These are phyloP conservation scores for Kalaharituber pfeilii DNA, from an alignment of 2,329 filamentous ascomycete species.

Conservation along the genomic window DNA sequence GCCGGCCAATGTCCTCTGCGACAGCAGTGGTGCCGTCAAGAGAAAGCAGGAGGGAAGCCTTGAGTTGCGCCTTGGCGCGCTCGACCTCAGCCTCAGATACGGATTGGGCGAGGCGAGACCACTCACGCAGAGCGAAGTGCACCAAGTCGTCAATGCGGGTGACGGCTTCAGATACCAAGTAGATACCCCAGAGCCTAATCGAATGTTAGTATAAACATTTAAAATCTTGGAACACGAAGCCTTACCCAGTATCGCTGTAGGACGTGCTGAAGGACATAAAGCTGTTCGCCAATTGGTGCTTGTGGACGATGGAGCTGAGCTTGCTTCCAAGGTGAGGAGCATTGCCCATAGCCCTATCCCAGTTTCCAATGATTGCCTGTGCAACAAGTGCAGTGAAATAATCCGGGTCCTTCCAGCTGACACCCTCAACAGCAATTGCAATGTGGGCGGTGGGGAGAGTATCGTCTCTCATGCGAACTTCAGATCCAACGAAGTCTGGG, in stretches of 20 bases:
- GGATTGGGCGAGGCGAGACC: conserved; percentile 81
- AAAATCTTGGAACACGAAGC: conserved; percentile 7
- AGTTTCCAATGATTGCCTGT: conserved; percentile 98
- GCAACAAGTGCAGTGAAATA: conserved; percentile 97
- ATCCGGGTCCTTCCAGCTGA: conserved; percentile 97
- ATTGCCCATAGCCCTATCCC: conserved; percentile 97
- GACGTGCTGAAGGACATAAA: conserved; percentile 99
- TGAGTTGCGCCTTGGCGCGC: conserved; percentile 97
- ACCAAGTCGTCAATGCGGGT: conserved; percentile 84
- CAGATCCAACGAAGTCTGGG: conserved; percentile 91
- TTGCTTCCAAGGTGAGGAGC: conserved; percentile 96
- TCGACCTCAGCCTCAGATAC: conserved; percentile 84
- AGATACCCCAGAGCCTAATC: conserved; percentile 92
- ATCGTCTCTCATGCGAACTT: conserved; percentile 89
- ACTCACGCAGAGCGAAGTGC: conserved; percentile 96
- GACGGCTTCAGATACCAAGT: conserved; percentile 81
- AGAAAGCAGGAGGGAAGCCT: conserved; percentile 91
- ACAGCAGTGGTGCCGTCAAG: conserved; percentile 95
- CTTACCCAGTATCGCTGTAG: conserved; percentile 97
- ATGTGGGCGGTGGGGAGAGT: conserved; percentile 93
- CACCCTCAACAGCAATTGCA: conserved; percentile 95
- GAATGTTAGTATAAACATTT: conserved; percentile 2
- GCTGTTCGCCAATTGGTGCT: conserved; percentile 93
- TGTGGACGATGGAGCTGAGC: conserved; percentile 84
- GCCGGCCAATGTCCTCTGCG: conserved; percentile 94